A percentile compares a stretch with the other conserved stretches of the same genome.
Evolutionary conservation across 352 stramenopile genomes (phyloP).

Genomic region (Globisporangium acanthophoron): DNA sequence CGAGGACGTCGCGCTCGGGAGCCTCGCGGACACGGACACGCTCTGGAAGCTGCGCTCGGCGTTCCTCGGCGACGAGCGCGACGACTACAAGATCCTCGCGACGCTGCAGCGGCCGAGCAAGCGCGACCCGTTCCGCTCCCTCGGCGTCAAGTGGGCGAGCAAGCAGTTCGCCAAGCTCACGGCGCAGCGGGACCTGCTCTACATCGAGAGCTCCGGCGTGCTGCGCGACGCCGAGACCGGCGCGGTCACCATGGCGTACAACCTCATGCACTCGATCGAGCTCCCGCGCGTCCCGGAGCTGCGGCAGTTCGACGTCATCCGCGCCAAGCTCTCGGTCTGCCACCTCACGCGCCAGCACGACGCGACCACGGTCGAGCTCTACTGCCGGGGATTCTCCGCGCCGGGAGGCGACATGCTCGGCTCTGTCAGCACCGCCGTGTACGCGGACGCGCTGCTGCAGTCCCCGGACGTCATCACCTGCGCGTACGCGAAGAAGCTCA

Average conservation of each 20-base stretch:
- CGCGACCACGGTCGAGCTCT: conserved; percentile 20
- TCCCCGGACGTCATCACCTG: conserved; percentile 18
- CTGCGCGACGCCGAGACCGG: background rate
- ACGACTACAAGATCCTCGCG: conserved; percentile 30
- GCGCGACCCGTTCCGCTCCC: conserved; percentile 38
- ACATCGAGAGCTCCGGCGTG: conserved; percentile 9
- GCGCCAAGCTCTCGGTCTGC: conserved; percentile 22
- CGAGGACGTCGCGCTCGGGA: conserved; percentile 32
- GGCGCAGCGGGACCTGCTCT: conserved; percentile 9
- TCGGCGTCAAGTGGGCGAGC: conserved; percentile 37
- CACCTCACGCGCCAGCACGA: conserved; percentile 21
- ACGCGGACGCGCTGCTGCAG: conserved; percentile 14
- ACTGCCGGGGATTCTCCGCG: conserved; percentile 20
- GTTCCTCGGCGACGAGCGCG: conserved; percentile 31
- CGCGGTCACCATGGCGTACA: conserved; percentile 7
- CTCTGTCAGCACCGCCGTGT: conserved; percentile 13
- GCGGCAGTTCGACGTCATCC: conserved; percentile 14
- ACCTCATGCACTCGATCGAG: conserved; percentile 15
- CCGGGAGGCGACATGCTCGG: conserved; percentile 17
- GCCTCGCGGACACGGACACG: conserved; percentile 33
- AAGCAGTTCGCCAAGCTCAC: conserved; percentile 3
- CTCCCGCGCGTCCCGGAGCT: conserved; percentile 9
- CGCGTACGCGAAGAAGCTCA: conserved; percentile 29
- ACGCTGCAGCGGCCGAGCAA: conserved; percentile 24
- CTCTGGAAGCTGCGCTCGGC: conserved; percentile 32